Evolutionary conservation across 495 filamentous ascomycete genomes (phyloP).

Genomic region (Penicillium robsamsonii): DNA sequence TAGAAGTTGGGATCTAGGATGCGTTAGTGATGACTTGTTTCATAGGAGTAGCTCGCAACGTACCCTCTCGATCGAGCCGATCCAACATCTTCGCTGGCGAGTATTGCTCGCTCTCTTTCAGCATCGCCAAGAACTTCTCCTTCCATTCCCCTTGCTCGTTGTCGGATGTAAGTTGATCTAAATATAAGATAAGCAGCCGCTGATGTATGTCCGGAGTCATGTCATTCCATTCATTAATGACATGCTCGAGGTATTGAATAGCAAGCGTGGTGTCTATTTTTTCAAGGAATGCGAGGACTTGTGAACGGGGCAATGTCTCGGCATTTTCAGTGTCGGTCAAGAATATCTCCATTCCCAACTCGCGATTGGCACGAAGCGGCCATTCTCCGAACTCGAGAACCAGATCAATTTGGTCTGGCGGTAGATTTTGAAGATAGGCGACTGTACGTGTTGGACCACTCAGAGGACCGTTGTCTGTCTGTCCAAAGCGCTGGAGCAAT

Average conservation of each 20-base stretch:
- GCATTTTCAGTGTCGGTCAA: conserved; percentile 92
- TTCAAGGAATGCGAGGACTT: conserved; percentile 71
- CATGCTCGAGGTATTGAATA: conserved; percentile 84
- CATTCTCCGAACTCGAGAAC: conserved; percentile 90
- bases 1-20: conserved; percentile 74
- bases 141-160: conserved; percentile 56
- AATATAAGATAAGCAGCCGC: conserved; percentile 70
- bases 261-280: conserved; percentile 67
- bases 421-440: conserved; percentile 83
- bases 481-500: conserved; percentile 78
- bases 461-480: conserved; percentile 53
- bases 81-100: conserved; percentile 71
- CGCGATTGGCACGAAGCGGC: conserved; percentile 70
- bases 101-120: conserved; percentile 76
- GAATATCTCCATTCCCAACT: conserved; percentile 93
- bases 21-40: not conserved
- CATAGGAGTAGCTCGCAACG: conserved; percentile 23
- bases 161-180: conserved; percentile 53
- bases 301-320: conserved; percentile 77
- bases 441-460: conserved; percentile 78
- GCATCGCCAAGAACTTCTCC: conserved; percentile 66
- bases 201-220: conserved; percentile 84
- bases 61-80: conserved; percentile 75
- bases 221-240: conserved; percentile 84
- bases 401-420: conserved; percentile 83